Conservation (phyloP, 306 rosid genomes). For the Canavalia ensiformis region DNA sequence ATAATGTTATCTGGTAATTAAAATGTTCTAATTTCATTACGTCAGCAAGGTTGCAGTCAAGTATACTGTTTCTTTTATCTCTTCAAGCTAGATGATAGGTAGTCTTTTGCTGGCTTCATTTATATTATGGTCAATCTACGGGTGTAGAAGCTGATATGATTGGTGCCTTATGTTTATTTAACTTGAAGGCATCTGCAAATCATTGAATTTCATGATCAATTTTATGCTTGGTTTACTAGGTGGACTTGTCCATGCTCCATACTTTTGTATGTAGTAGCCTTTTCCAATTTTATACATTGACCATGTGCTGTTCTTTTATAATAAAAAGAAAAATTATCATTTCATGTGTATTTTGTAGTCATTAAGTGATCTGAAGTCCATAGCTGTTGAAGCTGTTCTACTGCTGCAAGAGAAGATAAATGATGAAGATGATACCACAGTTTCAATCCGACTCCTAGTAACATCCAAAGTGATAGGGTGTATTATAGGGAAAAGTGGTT, state of each 20-base stretch:
- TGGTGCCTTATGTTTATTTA: neutral
- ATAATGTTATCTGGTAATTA: neutral
- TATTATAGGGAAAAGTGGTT: conserved; percentile 94
- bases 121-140: neutral
- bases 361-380: conserved; percentile 82
- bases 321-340: conserved; percentile 39
- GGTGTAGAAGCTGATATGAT: neutral
- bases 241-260: conserved; percentile 23
- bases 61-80: neutral
- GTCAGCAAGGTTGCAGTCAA: conserved; percentile 13
- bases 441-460: conserved; percentile 80
- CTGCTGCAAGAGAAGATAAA: conserved; percentile 92
- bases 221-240: conserved; percentile 38
- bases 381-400: conserved; percentile 94
- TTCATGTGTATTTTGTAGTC: conserved; percentile 63
- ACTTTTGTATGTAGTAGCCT: conserved; percentile 25
- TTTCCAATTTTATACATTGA: conserved; percentile 7
- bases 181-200: conserved; percentile 16
- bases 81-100: neutral
- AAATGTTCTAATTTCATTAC: neutral
- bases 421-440: conserved; percentile 81
- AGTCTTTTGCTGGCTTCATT: neutral
- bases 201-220: conserved; percentile 33
- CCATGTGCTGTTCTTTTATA: conserved; percentile 39
- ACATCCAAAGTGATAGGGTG: conserved; percentile 95